A percentile compares a stretch with the other conserved stretches of the same genome.
Evolutionary conservation across 1,139 yeast species (phyloP).

Genomic region (Blastobotrys persicus): DNA sequence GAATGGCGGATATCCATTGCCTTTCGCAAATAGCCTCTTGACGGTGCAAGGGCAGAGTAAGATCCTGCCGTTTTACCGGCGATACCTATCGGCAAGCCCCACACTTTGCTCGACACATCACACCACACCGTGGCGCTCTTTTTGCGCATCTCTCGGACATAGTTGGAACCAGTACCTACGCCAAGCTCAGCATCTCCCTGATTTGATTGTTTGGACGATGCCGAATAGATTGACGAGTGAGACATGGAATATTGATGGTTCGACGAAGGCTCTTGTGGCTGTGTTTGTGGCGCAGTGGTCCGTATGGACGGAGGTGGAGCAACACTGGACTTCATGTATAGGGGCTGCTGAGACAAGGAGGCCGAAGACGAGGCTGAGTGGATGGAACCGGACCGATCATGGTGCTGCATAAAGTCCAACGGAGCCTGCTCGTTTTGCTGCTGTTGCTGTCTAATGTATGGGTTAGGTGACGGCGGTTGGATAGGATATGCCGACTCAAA

Average conservation of each 20-base stretch:
- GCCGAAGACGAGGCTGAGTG: slow-evolving; percentile 10
- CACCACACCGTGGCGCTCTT: slow-evolving; percentile 52
- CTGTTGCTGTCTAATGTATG: neutral
- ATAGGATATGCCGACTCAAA: neutral
- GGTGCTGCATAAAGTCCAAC: neutral
- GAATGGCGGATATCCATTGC: slow-evolving; percentile 68
- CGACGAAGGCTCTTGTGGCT: neutral
- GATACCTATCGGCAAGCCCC: slow-evolving; percentile 68
- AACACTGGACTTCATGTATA: slow-evolving; percentile 14
- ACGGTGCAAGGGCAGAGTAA: slow-evolving; percentile 28
- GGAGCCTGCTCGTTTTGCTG: slow-evolving; percentile 6
- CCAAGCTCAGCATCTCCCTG: slow-evolving; percentile 19
- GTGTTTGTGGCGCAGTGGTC: neutral
- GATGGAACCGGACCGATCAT: slow-evolving; percentile 13
- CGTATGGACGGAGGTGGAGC: slow-evolving; percentile 1
- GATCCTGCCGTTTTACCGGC: slow-evolving; percentile 40
- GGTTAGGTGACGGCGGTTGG: slow-evolving; percentile 1
- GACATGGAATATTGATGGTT: slow-evolving; percentile 14
- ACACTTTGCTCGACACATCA: slow-evolving; percentile 53
- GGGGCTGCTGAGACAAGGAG: slow-evolving; percentile 13
- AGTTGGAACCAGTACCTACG: slow-evolving; percentile 43
- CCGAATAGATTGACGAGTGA: slow-evolving; percentile 14
- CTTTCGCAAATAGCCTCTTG: slow-evolving; percentile 31
- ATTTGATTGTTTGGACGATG: slow-evolving; percentile 10
- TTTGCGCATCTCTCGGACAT: slow-evolving; percentile 53